phyloP scores from a whole-genome alignment of 1,139 yeast species.

The Geotrichum reessii region DNA sequence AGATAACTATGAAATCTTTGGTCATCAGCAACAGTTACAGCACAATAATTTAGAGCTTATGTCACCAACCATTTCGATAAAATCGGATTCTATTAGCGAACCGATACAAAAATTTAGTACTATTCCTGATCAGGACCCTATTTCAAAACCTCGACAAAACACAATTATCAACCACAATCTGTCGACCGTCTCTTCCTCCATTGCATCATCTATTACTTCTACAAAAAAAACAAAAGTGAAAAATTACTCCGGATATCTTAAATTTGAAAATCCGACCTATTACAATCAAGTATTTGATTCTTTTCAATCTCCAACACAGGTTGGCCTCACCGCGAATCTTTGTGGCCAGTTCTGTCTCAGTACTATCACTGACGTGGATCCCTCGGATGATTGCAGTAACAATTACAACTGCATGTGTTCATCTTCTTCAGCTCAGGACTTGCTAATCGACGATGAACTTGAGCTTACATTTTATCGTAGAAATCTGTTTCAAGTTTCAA shows the following conservation, averaged over 20 bases:
- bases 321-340: slow-evolving; percentile 5
- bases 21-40: not conserved
- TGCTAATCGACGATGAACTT: slow-evolving; percentile 5
- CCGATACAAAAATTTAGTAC: not conserved
- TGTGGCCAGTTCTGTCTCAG: slow-evolving; percentile 12
- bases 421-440: not conserved
- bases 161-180: slow-evolving; percentile 6
- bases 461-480: slow-evolving; percentile 33
- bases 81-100: not conserved
- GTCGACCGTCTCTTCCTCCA: not conserved
- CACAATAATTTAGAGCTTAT: not conserved
- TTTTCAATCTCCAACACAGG: not conserved
- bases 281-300: slow-evolving; percentile 1
- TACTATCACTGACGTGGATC: not conserved
- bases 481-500: slow-evolving; percentile 31
- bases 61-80: not conserved
- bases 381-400: not conserved
- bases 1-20: not conserved
- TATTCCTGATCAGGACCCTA: not conserved
- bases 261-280: not conserved
- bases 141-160: slow-evolving; percentile 2
- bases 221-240: not conserved
- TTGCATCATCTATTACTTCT: not conserved
- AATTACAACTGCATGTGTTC: not conserved
- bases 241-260: slow-evolving; percentile 3